These are phyloP conservation scores for Chytriomyces sp. DNA, from an alignment of 192 early-diverging fungal species.

Conservation along the genomic window DNA sequence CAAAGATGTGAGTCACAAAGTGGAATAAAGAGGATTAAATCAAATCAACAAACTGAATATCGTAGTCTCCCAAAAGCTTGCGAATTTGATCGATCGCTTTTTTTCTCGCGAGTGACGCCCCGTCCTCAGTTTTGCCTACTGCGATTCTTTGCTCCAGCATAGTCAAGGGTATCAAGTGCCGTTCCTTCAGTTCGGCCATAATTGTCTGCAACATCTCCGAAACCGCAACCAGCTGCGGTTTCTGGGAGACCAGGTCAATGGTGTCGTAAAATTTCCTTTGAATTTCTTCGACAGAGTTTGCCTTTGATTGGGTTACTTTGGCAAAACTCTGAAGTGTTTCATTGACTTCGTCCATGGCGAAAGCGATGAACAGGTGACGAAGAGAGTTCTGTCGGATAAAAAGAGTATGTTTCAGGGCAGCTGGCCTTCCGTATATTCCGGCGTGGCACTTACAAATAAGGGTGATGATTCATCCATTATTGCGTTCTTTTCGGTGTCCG, in stretches of 20 bases:
- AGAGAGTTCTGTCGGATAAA: constrained; percentile 7
- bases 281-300: background rate
- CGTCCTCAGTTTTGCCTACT: background rate
- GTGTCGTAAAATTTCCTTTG: background rate
- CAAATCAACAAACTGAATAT: no score
- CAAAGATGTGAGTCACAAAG: background rate
- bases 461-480: constrained; percentile 25
- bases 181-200: background rate
- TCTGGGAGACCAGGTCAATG: background rate
- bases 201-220: background rate
- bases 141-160: constrained; percentile 28
- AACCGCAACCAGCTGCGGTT: background rate
- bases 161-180: constrained; percentile 5
- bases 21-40: no score
- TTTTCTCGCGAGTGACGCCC: background rate
- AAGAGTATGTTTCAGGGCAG: background rate
- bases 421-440: background rate
- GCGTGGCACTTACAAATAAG: constrained; percentile 14
- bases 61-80: no score
- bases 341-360: constrained; percentile 12
- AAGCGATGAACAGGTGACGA: constrained; percentile 15
- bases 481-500: background rate
- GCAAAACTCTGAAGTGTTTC: background rate
- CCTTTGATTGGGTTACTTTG: background rate
- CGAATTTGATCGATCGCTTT: background rate